phyloP scores from a whole-genome alignment of 495 filamentous ascomycete species.

The Annulohypoxylon moriforme region DNA sequence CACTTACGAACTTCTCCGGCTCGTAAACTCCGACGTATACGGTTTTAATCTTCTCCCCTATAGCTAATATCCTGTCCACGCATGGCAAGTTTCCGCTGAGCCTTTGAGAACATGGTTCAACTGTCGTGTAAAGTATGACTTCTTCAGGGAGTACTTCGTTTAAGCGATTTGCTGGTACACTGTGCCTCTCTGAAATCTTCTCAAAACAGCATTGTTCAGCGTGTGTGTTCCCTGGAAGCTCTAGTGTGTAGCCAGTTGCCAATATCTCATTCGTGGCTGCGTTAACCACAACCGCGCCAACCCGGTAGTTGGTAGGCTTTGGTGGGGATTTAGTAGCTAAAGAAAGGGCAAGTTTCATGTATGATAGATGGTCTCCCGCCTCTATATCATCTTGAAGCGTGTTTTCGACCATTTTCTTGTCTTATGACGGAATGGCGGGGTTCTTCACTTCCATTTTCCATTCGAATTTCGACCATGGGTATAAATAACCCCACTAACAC shows the following conservation, averaged over 20 bases:
- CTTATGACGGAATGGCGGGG: neutral
- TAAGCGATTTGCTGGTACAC: constrained; percentile 66
- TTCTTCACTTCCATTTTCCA: neutral
- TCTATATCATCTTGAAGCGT: constrained; percentile 33
- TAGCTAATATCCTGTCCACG: constrained; percentile 79
- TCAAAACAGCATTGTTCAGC: constrained; percentile 91
- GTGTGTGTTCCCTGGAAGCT: constrained; percentile 92
- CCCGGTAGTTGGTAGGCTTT: constrained; percentile 90
- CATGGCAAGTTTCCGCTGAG: constrained; percentile 86
- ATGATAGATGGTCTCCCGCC: constrained; percentile 66
- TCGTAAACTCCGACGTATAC: constrained; percentile 92
- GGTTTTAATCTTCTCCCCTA: constrained; percentile 71
- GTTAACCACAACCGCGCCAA: constrained; percentile 84
- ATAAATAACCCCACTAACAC: constrained; percentile 14
- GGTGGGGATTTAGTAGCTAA: constrained; percentile 82
- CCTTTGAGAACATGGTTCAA: constrained; percentile 90
- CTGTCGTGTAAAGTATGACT: constrained; percentile 86
- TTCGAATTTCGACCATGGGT: neutral
- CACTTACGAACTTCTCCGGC: constrained; percentile 86
- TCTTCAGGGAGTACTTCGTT: constrained; percentile 64
- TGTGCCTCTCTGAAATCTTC: constrained; percentile 70
- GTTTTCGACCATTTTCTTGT: constrained; percentile 22
- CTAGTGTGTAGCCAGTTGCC: constrained; percentile 89
- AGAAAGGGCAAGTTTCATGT: constrained; percentile 78
- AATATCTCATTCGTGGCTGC: constrained; percentile 70